Percentiles rank a stretch among this genome's conserved stretches.
These are phyloP conservation scores for Cercospora citrullina DNA, from an alignment of 2,329 filamentous ascomycete genomes.

Conservation along the genomic window DNA sequence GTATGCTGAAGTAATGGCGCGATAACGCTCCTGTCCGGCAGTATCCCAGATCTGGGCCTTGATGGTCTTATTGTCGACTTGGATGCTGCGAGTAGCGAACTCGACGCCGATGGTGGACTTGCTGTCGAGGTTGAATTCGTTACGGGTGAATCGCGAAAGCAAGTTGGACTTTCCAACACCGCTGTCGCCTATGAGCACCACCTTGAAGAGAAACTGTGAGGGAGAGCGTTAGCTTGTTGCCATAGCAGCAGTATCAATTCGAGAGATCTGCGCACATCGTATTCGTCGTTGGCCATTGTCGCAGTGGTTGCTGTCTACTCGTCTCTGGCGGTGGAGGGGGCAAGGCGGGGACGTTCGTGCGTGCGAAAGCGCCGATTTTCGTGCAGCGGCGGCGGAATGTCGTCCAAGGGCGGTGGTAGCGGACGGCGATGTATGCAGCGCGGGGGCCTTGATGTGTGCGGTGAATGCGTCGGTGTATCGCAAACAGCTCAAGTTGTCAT, in stretches of 20 bases:
- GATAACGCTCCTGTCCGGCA: constrained; percentile 96
- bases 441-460: constrained; percentile 4
- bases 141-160: constrained; percentile 95
- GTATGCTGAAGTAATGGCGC: constrained; percentile 85
- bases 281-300: constrained; percentile 99
- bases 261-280: constrained; percentile 58
- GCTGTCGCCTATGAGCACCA: constrained; percentile 98
- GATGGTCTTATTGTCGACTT: constrained; percentile 99
- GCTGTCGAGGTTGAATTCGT: constrained; percentile 99
- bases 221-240: constrained; percentile 8
- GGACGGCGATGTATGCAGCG: neutral
- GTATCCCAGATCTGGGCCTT: constrained; percentile 99
- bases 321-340: constrained; percentile 14
- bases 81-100: constrained; percentile 97
- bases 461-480: constrained; percentile 12
- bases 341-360: neutral
- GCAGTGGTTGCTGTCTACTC: constrained; percentile 24
- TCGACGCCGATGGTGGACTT: constrained; percentile 99
- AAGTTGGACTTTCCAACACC: constrained; percentile 99
- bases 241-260: neutral
- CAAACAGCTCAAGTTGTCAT: constrained; percentile 7
- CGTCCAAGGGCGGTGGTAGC: neutral
- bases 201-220: constrained; percentile 96
- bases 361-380: constrained; percentile 3
- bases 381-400: neutral